Evolutionary conservation across 2,329 filamentous ascomycete genomes (phyloP), one percentile per base, ranked within the genome.

Genomic region (Ophidiomyces ophidiicola): DNA sequence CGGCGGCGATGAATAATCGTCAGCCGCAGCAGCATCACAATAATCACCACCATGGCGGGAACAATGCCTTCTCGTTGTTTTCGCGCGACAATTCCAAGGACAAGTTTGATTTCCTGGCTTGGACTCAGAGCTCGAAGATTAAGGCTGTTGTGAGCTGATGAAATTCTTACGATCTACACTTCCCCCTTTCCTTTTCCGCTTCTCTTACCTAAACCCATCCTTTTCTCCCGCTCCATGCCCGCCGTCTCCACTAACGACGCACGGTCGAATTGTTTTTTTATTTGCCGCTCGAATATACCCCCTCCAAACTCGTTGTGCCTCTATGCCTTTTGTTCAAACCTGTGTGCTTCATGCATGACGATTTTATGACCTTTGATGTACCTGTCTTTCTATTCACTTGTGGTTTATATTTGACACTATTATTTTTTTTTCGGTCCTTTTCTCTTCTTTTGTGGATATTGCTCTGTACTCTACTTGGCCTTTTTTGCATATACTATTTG

Each of bases 51-150:
- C n/a, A n/a, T n/a, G n/a, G n/a, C n/a, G n/a, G n/a, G n/a, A n/a
- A n/a, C n/a, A 39, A 39, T 17, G 37, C 21, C 12, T 39, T 39
- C 12, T 50, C 58, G 7, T 51, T 53, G 26, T 45, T 53, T 12
- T 56, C 59, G 17, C 49, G 58, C 28, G 61, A 64, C 35, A 57
- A 56, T 39, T 51, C 57, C n/a, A 68, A 63, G 46, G 67, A 71
- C 28, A 70, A 66, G 45, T 70, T 71, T 37, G 69, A 71, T 47
- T 64, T 72, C 44, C 60, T 71, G 33, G 60, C 61, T 20, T 71
- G 68, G 68, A 64, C 68, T 24, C 61, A 67, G 43, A 58, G 55
- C 15, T 63, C 59, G 18, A 66, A 64, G 44, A 46, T 55, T 7
- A 64, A 64, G 48, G 56, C 60, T 6, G 53, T 62, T 12, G 49